phyloP scores from a whole-genome alignment of 2,329 filamentous ascomycete species.

The Cladophialophora carrionii region DNA sequence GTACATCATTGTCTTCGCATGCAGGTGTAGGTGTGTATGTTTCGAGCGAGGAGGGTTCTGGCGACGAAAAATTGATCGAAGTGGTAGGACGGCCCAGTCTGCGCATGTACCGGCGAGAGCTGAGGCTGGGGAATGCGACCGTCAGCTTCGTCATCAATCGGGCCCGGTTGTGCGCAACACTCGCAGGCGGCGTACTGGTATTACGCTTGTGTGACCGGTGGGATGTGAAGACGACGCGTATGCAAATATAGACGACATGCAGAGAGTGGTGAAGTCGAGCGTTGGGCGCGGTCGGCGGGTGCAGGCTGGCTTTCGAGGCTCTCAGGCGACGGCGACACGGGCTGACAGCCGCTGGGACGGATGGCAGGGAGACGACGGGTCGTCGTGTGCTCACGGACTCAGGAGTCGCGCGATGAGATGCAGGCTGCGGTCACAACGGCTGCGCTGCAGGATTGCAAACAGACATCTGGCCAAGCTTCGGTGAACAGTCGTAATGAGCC shows the following conservation, averaged over 20 bases:
- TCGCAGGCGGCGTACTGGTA: not conserved
- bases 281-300: not conserved
- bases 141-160: slow-evolving; percentile 31
- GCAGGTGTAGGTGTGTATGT: not conserved
- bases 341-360: not conserved
- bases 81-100: slow-evolving; percentile 4
- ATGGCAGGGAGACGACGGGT: not conserved
- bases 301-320: not conserved
- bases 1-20: slow-evolving; percentile 22
- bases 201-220: not conserved
- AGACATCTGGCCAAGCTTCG: slow-evolving; percentile 32
- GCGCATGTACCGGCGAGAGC: slow-evolving; percentile 9
- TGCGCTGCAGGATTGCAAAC: not conserved
- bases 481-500: slow-evolving; percentile 23
- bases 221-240: not conserved
- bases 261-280: not conserved
- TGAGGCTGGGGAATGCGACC: slow-evolving; percentile 12
- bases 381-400: not conserved
- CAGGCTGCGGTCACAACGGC: not conserved
- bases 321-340: not conserved
- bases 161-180: slow-evolving; percentile 4
- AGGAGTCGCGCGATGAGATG: not conserved
- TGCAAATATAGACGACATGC: not conserved
- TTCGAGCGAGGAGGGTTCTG: not conserved
- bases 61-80: not conserved